These are phyloP conservation scores for Diaporthe nobilis DNA, from an alignment of 2,329 filamentous ascomycete genomes.

Conservation along the genomic window DNA sequence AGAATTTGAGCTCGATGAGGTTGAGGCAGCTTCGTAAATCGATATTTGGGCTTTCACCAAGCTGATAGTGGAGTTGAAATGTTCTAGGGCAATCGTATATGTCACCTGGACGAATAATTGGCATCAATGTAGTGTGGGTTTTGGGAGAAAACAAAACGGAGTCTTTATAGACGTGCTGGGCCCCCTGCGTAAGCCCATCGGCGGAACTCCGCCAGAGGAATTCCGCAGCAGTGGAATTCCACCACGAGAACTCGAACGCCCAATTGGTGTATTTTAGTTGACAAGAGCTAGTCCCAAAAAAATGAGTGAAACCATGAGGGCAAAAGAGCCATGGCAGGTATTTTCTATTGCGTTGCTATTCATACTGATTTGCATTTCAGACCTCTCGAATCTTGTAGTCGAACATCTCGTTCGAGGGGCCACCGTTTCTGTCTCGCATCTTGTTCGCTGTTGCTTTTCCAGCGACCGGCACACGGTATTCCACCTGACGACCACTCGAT, in stretches of 20 bases:
- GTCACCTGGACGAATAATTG: not conserved
- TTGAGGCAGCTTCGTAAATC: not conserved
- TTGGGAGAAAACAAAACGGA: not conserved
- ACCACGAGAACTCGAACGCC: not conserved
- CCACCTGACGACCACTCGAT: constrained; percentile 53
- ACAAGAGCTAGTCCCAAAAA: not conserved
- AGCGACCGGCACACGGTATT: constrained; percentile 73
- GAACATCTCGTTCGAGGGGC: constrained; percentile 70
- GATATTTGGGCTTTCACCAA: too few relatives aligned
- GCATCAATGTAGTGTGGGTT: too few relatives aligned
- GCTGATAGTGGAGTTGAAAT: not conserved
- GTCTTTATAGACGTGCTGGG: not conserved
- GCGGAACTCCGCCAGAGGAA: constrained; percentile 39
- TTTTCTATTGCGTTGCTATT: not conserved
- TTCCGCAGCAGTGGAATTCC: constrained; percentile 21
- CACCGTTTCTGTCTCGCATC: constrained; percentile 64
- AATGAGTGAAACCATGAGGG: too few relatives aligned
- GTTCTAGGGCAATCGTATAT: not conserved
- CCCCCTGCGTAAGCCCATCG: not conserved
- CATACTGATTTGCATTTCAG: not conserved
- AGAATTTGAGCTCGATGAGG: not conserved
- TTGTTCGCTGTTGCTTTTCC: constrained; percentile 67
- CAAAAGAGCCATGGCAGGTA: not conserved
- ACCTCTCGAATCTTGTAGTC: constrained; percentile 47
- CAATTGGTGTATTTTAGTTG: not conserved